These are phyloP conservation scores for Conticribra weissflogii DNA, from an alignment of 108 stramenopile species.

Conservation along the genomic window DNA sequence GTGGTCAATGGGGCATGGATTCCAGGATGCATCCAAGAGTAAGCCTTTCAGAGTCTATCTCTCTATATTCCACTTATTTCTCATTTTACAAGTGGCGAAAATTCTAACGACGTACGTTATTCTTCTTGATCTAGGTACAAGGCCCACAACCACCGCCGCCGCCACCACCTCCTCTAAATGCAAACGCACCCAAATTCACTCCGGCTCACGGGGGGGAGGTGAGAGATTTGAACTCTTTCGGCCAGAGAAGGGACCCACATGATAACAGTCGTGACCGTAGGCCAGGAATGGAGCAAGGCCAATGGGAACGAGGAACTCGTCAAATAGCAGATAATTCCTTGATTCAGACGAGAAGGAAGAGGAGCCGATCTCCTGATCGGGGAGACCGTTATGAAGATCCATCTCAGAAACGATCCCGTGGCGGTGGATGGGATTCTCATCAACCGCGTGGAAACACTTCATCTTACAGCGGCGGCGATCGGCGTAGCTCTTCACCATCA, in stretches of 20 bases:
- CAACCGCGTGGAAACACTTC: background rate
- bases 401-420: background rate
- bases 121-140: background rate
- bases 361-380: background rate
- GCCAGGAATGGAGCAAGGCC: background rate
- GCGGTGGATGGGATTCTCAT: background rate
- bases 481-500: background rate
- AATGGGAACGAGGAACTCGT: no score
- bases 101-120: no score
- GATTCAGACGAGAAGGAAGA: background rate
- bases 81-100: background rate
- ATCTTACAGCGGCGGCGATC: background rate
- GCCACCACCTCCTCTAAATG: constrained; percentile 26
- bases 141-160: no score
- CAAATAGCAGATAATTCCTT: no score
- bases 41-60: background rate
- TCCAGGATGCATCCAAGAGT: constrained; percentile 18
- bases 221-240: background rate
- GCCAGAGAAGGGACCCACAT: background rate
- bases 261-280: background rate
- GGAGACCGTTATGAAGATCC: background rate
- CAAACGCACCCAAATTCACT: constrained; percentile 24
- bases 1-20: constrained; percentile 26
- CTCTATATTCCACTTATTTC: background rate
- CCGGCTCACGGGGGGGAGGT: constrained; percentile 19